These are phyloP conservation scores for Gossypioides kirkii DNA, from an alignment of 345 rosid genomes.

Conservation along the genomic window DNA sequence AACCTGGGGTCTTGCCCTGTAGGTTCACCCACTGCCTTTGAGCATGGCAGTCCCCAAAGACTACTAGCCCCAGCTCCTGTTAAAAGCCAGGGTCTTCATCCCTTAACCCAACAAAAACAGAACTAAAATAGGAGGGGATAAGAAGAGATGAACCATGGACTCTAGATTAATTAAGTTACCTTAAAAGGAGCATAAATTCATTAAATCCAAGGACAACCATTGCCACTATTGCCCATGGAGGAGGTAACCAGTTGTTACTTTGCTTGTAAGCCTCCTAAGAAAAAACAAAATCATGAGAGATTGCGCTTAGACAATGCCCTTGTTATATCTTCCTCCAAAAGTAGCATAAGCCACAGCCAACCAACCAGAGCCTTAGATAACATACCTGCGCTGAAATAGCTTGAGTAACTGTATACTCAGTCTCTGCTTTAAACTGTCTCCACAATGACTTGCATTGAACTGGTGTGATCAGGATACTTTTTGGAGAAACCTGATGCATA, in stretches of 20 bases:
- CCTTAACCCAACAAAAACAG: not conserved
- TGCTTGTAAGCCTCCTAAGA: conserved; percentile 63
- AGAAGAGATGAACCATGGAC: not conserved
- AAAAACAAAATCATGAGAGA: conserved; percentile 4
- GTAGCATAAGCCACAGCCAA: not conserved
- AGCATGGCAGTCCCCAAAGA: not conserved
- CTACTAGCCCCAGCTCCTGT: not conserved
- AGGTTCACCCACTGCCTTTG: conserved; percentile 1
- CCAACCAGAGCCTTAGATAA: not conserved
- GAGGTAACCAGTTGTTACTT: conserved; percentile 71
- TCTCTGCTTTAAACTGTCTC: conserved; percentile 76
- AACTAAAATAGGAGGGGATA: not conserved
- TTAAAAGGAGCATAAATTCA: conserved; percentile 70
- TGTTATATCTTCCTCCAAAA: not conserved
- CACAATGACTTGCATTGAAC: conserved; percentile 72
- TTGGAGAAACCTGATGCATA: conserved; percentile 42
- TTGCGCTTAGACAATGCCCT: not conserved
- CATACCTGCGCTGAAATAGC: conserved; percentile 69
- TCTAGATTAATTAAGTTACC: conserved; percentile 28
- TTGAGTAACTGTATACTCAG: conserved; percentile 66
- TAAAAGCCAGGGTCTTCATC: not conserved
- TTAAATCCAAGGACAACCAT: conserved; percentile 66
- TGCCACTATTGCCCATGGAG: conserved; percentile 63
- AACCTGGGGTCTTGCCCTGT: not conserved
- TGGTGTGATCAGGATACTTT: conserved; percentile 57